phyloP scores from a whole-genome alignment of 768 basidiomycete genomes.

The Mycena latifolia region DNA sequence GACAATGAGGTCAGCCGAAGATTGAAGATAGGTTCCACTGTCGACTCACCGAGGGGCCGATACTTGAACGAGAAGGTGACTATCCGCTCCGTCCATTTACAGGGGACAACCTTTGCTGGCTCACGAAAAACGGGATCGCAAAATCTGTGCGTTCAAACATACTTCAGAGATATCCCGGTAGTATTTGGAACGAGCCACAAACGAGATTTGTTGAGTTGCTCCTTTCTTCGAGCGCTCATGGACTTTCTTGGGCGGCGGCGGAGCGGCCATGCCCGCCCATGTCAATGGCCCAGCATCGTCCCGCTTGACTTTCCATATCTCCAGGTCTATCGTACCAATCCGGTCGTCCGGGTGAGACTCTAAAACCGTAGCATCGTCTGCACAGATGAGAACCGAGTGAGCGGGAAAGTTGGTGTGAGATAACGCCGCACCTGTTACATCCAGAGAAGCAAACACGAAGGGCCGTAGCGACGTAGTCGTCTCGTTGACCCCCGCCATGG shows the following conservation, averaged over 20 bases:
- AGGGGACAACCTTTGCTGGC: conserved; percentile 6
- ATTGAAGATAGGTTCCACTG: too few species aligned
- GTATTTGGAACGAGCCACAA: background rate
- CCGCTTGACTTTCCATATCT: conserved; percentile 24
- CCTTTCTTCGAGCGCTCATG: conserved; percentile 44
- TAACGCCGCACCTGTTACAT: conserved; percentile 12
- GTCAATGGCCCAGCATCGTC: conserved; percentile 4
- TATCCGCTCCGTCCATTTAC: conserved; percentile 20
- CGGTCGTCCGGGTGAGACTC: background rate
- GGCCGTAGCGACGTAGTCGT: conserved; percentile 12
- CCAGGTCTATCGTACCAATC: conserved; percentile 21
- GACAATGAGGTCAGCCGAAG: background rate
- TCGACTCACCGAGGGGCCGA: conserved; percentile 38
- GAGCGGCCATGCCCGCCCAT: conserved; percentile 11
- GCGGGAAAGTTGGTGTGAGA: background rate
- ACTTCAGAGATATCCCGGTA: background rate
- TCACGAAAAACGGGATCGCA: conserved; percentile 8
- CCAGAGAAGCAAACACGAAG: conserved; percentile 15
- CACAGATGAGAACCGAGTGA: too few species aligned
- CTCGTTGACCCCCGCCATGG: conserved; percentile 18
- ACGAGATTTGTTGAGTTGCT: conserved; percentile 41
- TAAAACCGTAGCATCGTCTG: conserved; percentile 11
- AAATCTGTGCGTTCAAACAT: background rate
- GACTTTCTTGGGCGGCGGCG: conserved; percentile 26
- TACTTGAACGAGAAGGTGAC: conserved; percentile 42